A percentile compares a stretch with the other conserved stretches of the same genome.
Evolutionary conservation across 805 yeast species (phyloP).

Genomic region (Cyberlindnera amylophila): DNA sequence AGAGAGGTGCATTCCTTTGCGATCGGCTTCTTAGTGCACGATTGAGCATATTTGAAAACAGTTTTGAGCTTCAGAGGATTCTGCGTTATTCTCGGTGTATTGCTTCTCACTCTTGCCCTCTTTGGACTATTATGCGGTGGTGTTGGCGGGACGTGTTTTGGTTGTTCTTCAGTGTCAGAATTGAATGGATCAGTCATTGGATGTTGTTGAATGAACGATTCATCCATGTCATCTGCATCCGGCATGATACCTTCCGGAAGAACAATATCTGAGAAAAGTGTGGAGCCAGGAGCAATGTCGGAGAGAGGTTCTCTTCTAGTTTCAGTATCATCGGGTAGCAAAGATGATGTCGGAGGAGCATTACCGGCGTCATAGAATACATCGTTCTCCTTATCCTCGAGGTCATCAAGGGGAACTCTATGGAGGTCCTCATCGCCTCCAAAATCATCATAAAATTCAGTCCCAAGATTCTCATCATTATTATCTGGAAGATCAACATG

Average conservation of each 20-base stretch:
- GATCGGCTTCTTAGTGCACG: slow-evolving; percentile 12
- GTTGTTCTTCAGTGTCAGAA: not conserved
- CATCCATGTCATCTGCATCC: slow-evolving; percentile 6
- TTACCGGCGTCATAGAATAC: slow-evolving; percentile 1
- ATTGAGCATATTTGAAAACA: slow-evolving; percentile 10
- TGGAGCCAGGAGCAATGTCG: slow-evolving; percentile 4
- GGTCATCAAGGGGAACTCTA: not conserved
- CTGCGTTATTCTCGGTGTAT: not conserved
- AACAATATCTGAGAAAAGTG: slow-evolving; percentile 23
- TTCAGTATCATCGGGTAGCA: slow-evolving; percentile 2
- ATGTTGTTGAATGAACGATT: not conserved
- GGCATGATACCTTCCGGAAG: slow-evolving; percentile 27
- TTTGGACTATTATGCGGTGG: not conserved
- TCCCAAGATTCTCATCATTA: not conserved
- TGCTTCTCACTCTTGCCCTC: not conserved
- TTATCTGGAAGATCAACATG: not conserved
- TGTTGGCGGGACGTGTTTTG: not conserved
- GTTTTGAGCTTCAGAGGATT: slow-evolving; percentile 7
- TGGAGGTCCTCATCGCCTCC: slow-evolving; percentile 1
- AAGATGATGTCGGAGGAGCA: slow-evolving; percentile 2
- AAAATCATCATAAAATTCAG: not conserved
- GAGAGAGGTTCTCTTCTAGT: slow-evolving; percentile 2
- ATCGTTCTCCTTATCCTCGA: not conserved
- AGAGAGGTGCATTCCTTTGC: slow-evolving; percentile 22
- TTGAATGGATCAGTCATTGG: slow-evolving; percentile 9